Evolutionary conservation across 441 rosid species (phyloP).

Genomic region (Populus hybrid): DNA sequence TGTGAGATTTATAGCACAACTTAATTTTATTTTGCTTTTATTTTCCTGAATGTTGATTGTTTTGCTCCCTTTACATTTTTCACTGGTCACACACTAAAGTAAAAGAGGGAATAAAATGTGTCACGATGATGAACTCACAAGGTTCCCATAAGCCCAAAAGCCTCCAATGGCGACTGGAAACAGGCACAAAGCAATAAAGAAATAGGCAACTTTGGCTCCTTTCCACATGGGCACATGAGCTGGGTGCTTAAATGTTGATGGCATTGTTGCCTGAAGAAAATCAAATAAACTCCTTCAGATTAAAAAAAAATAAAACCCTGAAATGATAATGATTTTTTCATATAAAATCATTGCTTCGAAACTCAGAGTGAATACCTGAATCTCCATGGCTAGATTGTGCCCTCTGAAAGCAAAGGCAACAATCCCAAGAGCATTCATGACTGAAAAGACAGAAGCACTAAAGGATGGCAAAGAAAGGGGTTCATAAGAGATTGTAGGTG

Average conservation of each 20-base stretch:
- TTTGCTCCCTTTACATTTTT: neutral
- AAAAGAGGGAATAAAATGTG: neutral
- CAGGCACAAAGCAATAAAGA: slow-evolving; percentile 83
- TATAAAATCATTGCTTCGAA: neutral
- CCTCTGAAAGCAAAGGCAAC: slow-evolving; percentile 93
- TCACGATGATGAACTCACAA: slow-evolving; percentile 45
- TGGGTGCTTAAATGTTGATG: slow-evolving; percentile 93
- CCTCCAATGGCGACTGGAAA: slow-evolving; percentile 93
- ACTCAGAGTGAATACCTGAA: slow-evolving; percentile 57
- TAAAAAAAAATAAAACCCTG: neutral
- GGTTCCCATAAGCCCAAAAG: slow-evolving; percentile 94
- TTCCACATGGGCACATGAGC: slow-evolving; percentile 98
- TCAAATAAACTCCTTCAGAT: slow-evolving; percentile 1
- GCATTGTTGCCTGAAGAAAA: slow-evolving; percentile 80
- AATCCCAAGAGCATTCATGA: slow-evolving; percentile 90
- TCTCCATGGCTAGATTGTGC: slow-evolving; percentile 82
- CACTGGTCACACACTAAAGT: neutral
- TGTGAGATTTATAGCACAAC: neutral
- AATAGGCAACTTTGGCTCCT: slow-evolving; percentile 89
- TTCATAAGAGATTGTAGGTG: slow-evolving; percentile 69
- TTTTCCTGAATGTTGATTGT: neutral
- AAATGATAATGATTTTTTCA: neutral
- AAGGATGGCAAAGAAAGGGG: slow-evolving; percentile 67
- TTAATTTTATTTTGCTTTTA: no score
- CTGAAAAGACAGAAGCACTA: slow-evolving; percentile 62